Conservation (phyloP, 2,329 filamentous ascomycete genomes). For the Epichloe coenophiala region DNA sequence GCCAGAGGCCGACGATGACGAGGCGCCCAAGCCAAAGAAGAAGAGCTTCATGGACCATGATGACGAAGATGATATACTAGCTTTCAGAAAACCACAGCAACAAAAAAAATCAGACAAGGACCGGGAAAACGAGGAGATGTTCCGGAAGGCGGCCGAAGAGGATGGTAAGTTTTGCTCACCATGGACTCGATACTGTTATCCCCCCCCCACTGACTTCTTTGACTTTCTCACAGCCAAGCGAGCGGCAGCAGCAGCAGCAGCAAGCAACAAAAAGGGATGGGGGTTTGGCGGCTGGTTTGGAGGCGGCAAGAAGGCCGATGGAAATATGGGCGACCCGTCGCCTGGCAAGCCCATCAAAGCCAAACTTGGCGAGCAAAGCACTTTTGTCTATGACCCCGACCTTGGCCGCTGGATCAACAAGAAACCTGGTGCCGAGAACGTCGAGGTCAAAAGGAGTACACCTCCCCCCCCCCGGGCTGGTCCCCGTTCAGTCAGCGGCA, state of each 20-base stretch:
- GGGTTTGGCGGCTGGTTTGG: conserved; percentile 78
- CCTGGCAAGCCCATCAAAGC: conserved; percentile 64
- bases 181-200: not conserved
- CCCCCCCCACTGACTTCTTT: not conserved
- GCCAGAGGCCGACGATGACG: conserved; percentile 33
- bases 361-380: conserved; percentile 86
- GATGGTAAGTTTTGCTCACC: conserved; percentile 37
- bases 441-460: conserved; percentile 46
- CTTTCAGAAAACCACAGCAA: conserved; percentile 29
- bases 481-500: conserved; percentile 38
- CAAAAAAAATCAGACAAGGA: conserved; percentile 58
- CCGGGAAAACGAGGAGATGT: conserved; percentile 69
- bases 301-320: conserved; percentile 46
- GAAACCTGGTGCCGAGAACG: conserved; percentile 58
- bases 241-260: conserved; percentile 29
- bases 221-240: conserved; percentile 41
- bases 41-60: conserved; percentile 75
- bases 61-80: conserved; percentile 50
- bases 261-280: conserved; percentile 53
- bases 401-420: conserved; percentile 98
- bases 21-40: conserved; percentile 51
- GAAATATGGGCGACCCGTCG: conserved; percentile 22
- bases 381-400: conserved; percentile 90
- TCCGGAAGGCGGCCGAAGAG: conserved; percentile 70
- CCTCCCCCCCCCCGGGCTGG: conserved; percentile 60